phyloP scores from a whole-genome alignment of 2,329 filamentous ascomycete genomes.

The Aspergillus neoniger region DNA sequence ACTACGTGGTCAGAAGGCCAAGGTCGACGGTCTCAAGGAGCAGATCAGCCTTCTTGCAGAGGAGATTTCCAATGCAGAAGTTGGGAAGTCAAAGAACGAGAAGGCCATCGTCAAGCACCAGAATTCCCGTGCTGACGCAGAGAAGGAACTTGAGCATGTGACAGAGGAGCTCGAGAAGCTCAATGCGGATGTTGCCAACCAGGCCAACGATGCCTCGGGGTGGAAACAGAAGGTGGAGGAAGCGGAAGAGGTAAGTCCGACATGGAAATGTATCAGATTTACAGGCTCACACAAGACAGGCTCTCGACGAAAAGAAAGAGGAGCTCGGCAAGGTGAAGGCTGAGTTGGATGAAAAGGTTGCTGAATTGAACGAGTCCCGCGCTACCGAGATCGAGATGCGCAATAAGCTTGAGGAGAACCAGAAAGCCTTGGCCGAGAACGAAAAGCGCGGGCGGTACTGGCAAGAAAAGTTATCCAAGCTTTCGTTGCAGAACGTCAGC shows the following conservation, averaged over 20 bases:
- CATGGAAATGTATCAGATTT: background rate
- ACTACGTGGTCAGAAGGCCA: constrained; percentile 83
- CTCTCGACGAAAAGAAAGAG: constrained; percentile 74
- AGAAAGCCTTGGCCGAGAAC: constrained; percentile 84
- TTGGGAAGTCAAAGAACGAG: constrained; percentile 87
- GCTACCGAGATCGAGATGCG: constrained; percentile 96
- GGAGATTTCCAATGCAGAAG: constrained; percentile 80
- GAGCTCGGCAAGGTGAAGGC: constrained; percentile 77
- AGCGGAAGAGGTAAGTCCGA: constrained; percentile 64
- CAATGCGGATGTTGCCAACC: constrained; percentile 74
- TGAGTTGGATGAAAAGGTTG: constrained; percentile 81
- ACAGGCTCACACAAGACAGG: constrained; percentile 44
- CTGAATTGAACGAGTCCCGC: constrained; percentile 84
- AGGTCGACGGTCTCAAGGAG: constrained; percentile 84
- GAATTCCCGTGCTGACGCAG: constrained; percentile 76
- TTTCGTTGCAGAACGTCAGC: constrained; percentile 77
- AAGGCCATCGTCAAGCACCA: constrained; percentile 87
- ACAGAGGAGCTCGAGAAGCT: constrained; percentile 73
- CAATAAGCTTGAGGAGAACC: constrained; percentile 95
- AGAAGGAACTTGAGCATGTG: constrained; percentile 74
- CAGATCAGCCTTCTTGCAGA: constrained; percentile 80
- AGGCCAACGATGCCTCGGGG: constrained; percentile 72
- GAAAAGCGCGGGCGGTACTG: constrained; percentile 82
- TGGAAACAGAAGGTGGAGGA: constrained; percentile 75
- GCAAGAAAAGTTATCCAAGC: constrained; percentile 85